These are phyloP conservation scores for Ehretia macrophylla DNA, from an alignment of 257 asterid genomes.

Conservation along the genomic window DNA sequence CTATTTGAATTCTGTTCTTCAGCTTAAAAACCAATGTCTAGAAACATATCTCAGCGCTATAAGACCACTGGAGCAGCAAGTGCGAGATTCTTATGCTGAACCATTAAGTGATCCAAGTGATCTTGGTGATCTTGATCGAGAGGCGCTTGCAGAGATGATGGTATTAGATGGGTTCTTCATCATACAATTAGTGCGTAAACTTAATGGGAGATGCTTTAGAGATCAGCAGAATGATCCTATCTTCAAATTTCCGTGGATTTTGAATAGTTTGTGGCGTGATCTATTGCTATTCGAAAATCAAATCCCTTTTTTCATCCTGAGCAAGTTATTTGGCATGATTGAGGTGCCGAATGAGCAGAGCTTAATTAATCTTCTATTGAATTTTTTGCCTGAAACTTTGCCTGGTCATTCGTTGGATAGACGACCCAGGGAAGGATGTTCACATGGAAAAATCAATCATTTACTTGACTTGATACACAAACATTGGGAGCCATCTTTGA, in stretches of 20 bases:
- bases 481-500: too few species aligned
- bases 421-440: too few species aligned
- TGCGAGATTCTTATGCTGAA: too few species aligned
- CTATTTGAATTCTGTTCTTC: not conserved
- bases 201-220: too few species aligned
- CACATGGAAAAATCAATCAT: too few species aligned
- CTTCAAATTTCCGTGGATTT: conserved; percentile 2
- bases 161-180: not conserved
- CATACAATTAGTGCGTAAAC: not conserved
- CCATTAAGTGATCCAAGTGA: too few species aligned
- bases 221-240: not conserved
- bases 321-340: conserved; percentile 1
- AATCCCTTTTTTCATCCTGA: conserved; percentile 1
- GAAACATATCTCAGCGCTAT: not conserved
- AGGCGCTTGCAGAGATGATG: too few species aligned
- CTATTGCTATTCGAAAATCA: conserved; percentile 12
- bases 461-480: too few species aligned
- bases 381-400: not conserved
- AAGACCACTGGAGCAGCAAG: too few species aligned
- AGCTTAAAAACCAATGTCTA: not conserved
- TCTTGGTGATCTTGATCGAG: too few species aligned
- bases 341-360: too few species aligned
- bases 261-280: conserved; percentile 1
- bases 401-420: not conserved
- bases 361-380: not conserved